These are phyloP conservation scores for Starmerella geochares DNA, from an alignment of 805 yeast genomes.

Conservation along the genomic window DNA sequence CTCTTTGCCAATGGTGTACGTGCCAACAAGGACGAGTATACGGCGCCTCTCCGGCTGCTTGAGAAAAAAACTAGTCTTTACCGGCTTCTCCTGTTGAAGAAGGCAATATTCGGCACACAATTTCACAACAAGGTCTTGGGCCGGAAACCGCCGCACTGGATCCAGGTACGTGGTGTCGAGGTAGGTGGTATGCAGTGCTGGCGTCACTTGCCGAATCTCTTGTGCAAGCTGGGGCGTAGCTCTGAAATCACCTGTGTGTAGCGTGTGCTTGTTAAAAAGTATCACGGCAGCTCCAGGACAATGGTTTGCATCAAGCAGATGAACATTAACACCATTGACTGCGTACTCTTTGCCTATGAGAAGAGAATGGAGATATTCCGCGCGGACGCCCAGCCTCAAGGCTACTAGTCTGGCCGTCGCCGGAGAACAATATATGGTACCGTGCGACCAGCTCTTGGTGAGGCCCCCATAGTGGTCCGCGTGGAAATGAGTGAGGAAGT, in stretches of 20 bases:
- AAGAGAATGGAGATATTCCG: slow-evolving; percentile 37
- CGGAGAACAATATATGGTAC: slow-evolving; percentile 60
- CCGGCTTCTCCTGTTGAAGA: slow-evolving; percentile 31
- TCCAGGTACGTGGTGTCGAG: slow-evolving; percentile 85
- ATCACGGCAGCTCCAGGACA: slow-evolving; percentile 93
- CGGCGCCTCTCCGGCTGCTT: slow-evolving; percentile 30
- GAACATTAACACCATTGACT: slow-evolving; percentile 42
- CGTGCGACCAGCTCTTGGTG: slow-evolving; percentile 63
- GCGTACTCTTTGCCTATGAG: slow-evolving; percentile 32
- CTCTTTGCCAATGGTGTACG: slow-evolving; percentile 90
- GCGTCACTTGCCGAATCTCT: slow-evolving; percentile 8
- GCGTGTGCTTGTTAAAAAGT: slow-evolving; percentile 43
- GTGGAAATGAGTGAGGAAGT: slow-evolving; percentile 59
- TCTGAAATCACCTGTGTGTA: slow-evolving; percentile 94
- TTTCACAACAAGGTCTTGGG: slow-evolving; percentile 57
- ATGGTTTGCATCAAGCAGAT: slow-evolving; percentile 77
- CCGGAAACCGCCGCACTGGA: slow-evolving; percentile 66
- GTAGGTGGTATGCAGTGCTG: slow-evolving; percentile 41
- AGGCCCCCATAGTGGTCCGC: slow-evolving; percentile 91
- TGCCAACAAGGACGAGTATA: slow-evolving; percentile 58
- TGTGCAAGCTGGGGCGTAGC: slow-evolving; percentile 46
- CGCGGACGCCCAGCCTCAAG: slow-evolving; percentile 46
- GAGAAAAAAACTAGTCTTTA: slow-evolving; percentile 23
- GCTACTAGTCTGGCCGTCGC: slow-evolving; percentile 53
- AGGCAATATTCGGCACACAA: slow-evolving; percentile 47